phyloP scores from a whole-genome alignment of 1,284 basidiomycete species.

The Cryptococcus jaspeensis region DNA sequence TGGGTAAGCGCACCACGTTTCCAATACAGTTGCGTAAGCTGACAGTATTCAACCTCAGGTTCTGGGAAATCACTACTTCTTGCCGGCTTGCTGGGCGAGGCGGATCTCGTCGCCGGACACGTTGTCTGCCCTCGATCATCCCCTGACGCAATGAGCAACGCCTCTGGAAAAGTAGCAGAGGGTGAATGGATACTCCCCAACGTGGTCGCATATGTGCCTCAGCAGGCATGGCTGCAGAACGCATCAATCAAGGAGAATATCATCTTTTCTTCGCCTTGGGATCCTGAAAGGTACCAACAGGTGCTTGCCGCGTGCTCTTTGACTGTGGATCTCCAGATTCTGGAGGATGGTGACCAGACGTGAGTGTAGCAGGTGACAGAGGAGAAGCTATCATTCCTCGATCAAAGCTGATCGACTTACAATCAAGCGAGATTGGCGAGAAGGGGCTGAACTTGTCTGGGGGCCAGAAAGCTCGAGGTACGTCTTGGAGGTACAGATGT shows the following conservation, averaged over 20 bases:
- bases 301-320: conserved; percentile 77
- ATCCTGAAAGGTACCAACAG: conserved; percentile 71
- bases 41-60: conserved; percentile 53
- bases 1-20: conserved; percentile 33
- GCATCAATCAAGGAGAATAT: conserved; percentile 94
- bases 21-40: too few species aligned
- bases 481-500: conserved; percentile 9
- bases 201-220: conserved; percentile 84
- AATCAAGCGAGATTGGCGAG: conserved; percentile 52
- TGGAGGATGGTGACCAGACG: conserved; percentile 92
- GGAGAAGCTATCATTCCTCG: conserved; percentile 60
- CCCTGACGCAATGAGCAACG: conserved; percentile 70
- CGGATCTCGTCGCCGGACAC: conserved; percentile 69
- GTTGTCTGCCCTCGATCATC: conserved; percentile 77
- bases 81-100: conserved; percentile 81
- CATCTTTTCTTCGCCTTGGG: conserved; percentile 78
- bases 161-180: conserved; percentile 48
- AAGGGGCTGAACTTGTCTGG: conserved; percentile 77
- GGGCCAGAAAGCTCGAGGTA: conserved; percentile 90
- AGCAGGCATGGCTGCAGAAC: conserved; percentile 71
- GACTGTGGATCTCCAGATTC: conserved; percentile 76
- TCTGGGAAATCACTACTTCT: conserved; percentile 81
- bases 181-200: conserved; percentile 74
- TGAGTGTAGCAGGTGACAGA: conserved; percentile 59
- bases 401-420: too few species aligned